A percentile compares a stretch with the other conserved stretches of the same genome.
phyloP scores from a whole-genome alignment of 2,329 filamentous ascomycete genomes.

The Exserohilum turcica region DNA sequence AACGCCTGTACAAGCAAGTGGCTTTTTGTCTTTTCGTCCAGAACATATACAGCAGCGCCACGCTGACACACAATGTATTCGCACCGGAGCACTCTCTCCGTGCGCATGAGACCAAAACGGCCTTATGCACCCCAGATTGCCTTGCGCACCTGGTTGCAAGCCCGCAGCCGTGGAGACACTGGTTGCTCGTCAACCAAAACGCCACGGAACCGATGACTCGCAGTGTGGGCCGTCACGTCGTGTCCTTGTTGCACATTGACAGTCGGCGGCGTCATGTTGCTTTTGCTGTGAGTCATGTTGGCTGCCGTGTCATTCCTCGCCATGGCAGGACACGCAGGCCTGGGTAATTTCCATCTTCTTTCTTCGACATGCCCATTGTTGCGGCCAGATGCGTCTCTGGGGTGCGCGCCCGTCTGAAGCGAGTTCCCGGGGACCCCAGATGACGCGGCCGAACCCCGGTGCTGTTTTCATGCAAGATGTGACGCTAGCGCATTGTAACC shows the following conservation, averaged over 20 bases:
- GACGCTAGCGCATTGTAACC: constrained; percentile 4
- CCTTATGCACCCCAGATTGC: constrained; percentile 9
- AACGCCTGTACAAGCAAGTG: neutral
- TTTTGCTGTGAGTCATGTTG: neutral
- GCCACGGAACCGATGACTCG: constrained; percentile 2
- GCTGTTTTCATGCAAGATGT: constrained; percentile 23
- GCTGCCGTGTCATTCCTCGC: neutral
- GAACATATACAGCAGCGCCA: neutral
- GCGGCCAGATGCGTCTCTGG: neutral
- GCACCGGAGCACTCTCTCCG: constrained; percentile 11
- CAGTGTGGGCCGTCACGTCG: constrained; percentile 2
- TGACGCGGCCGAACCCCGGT: constrained; percentile 14
- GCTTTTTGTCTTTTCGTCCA: neutral
- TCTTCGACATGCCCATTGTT: neutral
- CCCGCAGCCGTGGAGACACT: constrained; percentile 4
- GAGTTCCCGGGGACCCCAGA: constrained; percentile 4
- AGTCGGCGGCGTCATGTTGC: neutral
- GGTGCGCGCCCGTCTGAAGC: neutral
- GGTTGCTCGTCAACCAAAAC: neutral
- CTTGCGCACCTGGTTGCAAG: constrained; percentile 3
- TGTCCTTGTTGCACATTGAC: constrained; percentile 3
- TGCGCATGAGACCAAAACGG: neutral
- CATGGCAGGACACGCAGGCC: neutral
- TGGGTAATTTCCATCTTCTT: neutral
- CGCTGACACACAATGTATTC: neutral